Evolutionary conservation across 2,329 filamentous ascomycete species (phyloP), one percentile per base, ranked within the genome.

Genomic region (Stachybotrys echinatus): DNA sequence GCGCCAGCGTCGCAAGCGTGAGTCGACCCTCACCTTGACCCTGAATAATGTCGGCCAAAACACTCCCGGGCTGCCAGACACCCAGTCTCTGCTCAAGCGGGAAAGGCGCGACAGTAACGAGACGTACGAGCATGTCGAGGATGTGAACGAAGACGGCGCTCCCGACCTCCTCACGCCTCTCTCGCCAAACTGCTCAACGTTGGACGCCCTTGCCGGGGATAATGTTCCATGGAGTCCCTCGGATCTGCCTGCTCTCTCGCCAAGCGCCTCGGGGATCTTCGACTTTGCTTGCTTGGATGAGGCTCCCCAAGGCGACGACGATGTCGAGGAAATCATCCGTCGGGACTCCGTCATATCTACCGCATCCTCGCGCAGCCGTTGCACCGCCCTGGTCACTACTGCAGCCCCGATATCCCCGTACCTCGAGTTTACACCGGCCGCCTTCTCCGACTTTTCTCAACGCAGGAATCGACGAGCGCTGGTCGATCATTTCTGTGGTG

Each of bases 401-500:
- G 50, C 60, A 10, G 47, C 56, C 20, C 45, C 47, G 6, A 50
- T 55, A n/a, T 65, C 62, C 19, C 67, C 64, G 2, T 65, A 74
- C 5, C 63, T 80, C 10, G 79, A 81, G 38, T 80, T 83, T 52
- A 67, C 66, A 50, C 60, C 73, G 8, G 80, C 80, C 1, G 67
- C 68, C 2, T 84, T 82, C 57, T 70, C 72, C 44, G 81, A 85
- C 51, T 84, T 84, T 58, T 77, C 79, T 2, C 70, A 73, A 12
- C 74, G 71, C 14, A 72, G 71, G 22, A 79, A 80, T 55, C 74
- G 80, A 5, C 74, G 82, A 10, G 74, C 72, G 2, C 66, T 85
- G 21, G 71, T 85, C 12, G 78, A 81, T 54, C 80, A 85, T 64
- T 85, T 85, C 56, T 81, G 79, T 68, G 83, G 82, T 54, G 77